Conservation (phyloP, 176 grass and related monocot genomes). For the Hsuehochloa calcarea region DNA sequence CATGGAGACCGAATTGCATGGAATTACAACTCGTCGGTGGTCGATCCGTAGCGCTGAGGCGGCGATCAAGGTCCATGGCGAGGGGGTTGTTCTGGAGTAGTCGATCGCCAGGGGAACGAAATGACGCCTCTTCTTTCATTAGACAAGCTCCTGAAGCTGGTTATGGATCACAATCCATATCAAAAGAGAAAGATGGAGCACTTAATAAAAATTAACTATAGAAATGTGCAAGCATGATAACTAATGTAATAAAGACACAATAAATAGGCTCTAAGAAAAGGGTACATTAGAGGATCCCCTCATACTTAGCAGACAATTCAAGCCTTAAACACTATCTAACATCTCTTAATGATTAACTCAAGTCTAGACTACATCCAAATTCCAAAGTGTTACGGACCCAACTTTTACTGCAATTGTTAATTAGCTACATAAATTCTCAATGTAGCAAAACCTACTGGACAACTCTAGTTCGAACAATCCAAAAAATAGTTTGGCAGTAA, state of each 20-base stretch:
- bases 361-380: background rate
- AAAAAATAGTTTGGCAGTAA: background rate
- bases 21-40: no score
- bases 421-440: background rate
- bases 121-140: no score
- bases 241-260: background rate
- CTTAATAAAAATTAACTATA: background rate
- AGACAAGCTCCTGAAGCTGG: background rate
- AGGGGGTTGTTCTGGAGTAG: no score
- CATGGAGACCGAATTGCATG: no score
- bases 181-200: background rate
- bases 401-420: background rate
- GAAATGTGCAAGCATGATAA: slow-evolving; percentile 15
- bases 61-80: no score
- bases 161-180: background rate
- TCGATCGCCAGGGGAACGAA: no score
- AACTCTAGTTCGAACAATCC: background rate
- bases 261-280: background rate
- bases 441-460: background rate
- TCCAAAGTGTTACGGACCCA: background rate
- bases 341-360: slow-evolving; percentile 1
- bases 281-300: background rate
- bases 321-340: background rate
- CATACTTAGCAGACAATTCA: background rate
- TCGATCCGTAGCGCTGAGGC: no score